phyloP scores from a whole-genome alignment of 768 basidiomycete species.

The Amylocystis lapponica region DNA sequence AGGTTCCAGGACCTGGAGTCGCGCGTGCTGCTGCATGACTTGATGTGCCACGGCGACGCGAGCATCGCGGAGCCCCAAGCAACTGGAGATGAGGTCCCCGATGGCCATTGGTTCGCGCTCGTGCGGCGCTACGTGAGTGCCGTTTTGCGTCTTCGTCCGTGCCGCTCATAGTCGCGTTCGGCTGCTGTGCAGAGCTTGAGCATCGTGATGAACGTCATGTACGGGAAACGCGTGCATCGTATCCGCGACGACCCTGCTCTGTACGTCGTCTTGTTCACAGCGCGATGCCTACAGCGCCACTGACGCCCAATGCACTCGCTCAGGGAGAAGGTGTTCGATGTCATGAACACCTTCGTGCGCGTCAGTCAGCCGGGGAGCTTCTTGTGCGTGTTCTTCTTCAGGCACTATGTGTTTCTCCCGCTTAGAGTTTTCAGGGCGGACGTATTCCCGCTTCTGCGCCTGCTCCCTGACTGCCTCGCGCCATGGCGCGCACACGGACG shows the following conservation, averaged over 20 bases:
- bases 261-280: background rate
- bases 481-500: slow-evolving; percentile 21
- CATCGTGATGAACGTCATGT: background rate
- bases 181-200: background rate
- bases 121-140: slow-evolving; percentile 23
- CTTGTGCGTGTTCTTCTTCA: slow-evolving; percentile 11
- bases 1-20: slow-evolving; percentile 24
- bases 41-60: slow-evolving; percentile 12
- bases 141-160: background rate
- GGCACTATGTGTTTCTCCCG: background rate
- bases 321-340: slow-evolving; percentile 23
- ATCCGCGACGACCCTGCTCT: background rate
- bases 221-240: slow-evolving; percentile 1
- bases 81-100: slow-evolving; percentile 4
- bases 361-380: slow-evolving; percentile 24
- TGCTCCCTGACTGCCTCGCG: slow-evolving; percentile 21
- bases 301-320: background rate
- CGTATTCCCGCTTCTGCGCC: slow-evolving; percentile 22
- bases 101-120: slow-evolving; percentile 26
- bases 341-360: slow-evolving; percentile 20
- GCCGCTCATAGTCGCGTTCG: background rate
- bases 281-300: background rate
- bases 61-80: slow-evolving; percentile 1
- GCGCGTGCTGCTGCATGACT: slow-evolving; percentile 19
- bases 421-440: slow-evolving; percentile 7